Evolutionary conservation across 208 protist genomes (phyloP).

Genomic region (Leptomonas pyrrhocoris): DNA sequence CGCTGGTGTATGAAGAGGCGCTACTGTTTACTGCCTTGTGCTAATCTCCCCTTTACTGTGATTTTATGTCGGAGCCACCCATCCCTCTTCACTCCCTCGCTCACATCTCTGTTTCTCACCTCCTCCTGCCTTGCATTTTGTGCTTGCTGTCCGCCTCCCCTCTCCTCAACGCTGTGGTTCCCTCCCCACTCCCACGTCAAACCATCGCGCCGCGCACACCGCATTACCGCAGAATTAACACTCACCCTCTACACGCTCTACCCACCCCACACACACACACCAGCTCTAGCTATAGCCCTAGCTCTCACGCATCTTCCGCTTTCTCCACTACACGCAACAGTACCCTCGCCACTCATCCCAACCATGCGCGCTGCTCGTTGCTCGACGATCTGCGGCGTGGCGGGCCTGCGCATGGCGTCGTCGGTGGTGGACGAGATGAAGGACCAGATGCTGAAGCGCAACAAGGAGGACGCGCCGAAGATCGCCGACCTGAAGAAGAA

Average conservation of each 20-base stretch:
- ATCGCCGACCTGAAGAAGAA: conserved; percentile 86
- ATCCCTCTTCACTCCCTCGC: too few relatives aligned
- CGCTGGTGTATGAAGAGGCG: too few relatives aligned
- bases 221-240: background rate
- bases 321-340: too few relatives aligned
- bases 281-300: background rate
- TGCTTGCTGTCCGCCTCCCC: too few relatives aligned
- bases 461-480: conserved; percentile 52
- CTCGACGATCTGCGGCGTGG: conserved; percentile 15
- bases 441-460: conserved; percentile 36
- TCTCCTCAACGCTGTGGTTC: background rate
- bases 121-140: too few relatives aligned
- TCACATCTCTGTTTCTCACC: too few relatives aligned
- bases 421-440: conserved; percentile 62
- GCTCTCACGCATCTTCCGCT: background rate
- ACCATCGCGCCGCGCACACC: background rate
- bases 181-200: too few relatives aligned
- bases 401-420: conserved; percentile 34
- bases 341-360: background rate
- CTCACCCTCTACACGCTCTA: background rate
- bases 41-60: too few relatives aligned
- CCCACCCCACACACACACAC: too few relatives aligned
- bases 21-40: too few relatives aligned
- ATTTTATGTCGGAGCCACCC: too few relatives aligned
- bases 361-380: conserved; percentile 50